Percentiles rank a stretch among this genome's conserved stretches.
phyloP scores from a whole-genome alignment of 176 grass and related monocot species.

The Sorghum bicolor region Sorghum_bicolor_NCBIv3 NC_012877.2:57670501-57671000 shows the following conservation, averaged over 20 bases:
- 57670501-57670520: slow-evolving; percentile 25
- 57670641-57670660: slow-evolving; percentile 71
- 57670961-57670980: slow-evolving; percentile 93
- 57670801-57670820: slow-evolving; percentile 73
- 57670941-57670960: slow-evolving; percentile 27
- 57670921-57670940: too few relatives aligned
- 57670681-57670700: neutral
- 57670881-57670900: neutral
- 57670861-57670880: slow-evolving; percentile 69
- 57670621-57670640: slow-evolving; percentile 84
- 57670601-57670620: slow-evolving; percentile 66
- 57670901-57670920: too few relatives aligned
- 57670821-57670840: slow-evolving; percentile 91
- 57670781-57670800: slow-evolving; percentile 88
- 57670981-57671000: slow-evolving; percentile 85
- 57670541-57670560: slow-evolving; percentile 26
- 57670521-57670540: slow-evolving; percentile 55
- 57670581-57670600: slow-evolving; percentile 31
- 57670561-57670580: slow-evolving; percentile 7
- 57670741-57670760: slow-evolving; percentile 95
- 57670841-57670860: slow-evolving; percentile 84
- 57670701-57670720: slow-evolving; percentile 24
- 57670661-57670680: slow-evolving; percentile 48
- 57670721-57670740: slow-evolving; percentile 70
- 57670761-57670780: slow-evolving; percentile 86